A percentile compares a stretch with the other conserved stretches of the same genome.
phyloP scores from a whole-genome alignment of 164 flowering plant genomes.

The Liquidambar formosana region DNA sequence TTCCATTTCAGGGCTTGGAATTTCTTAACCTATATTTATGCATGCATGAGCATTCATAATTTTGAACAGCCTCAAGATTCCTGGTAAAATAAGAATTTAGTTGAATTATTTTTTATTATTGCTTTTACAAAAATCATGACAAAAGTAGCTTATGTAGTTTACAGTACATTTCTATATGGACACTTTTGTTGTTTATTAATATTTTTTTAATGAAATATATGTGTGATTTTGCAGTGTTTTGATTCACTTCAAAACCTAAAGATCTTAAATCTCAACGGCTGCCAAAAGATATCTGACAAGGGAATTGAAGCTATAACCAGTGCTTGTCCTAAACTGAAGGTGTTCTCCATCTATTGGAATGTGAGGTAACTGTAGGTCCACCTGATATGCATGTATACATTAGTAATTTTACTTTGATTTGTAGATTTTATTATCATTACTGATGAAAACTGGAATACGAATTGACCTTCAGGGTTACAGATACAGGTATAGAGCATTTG shows the following conservation, averaged over 20 bases:
- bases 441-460: constrained; percentile 11
- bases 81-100: no score
- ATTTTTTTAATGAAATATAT: neutral
- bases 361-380: constrained; percentile 54
- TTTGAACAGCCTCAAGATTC: neutral
- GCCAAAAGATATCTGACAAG: constrained; percentile 86
- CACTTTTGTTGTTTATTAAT: neutral
- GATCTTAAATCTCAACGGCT: constrained; percentile 76
- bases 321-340: constrained; percentile 60
- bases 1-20: no score
- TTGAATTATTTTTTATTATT: neutral
- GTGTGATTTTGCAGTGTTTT: constrained; percentile 16
- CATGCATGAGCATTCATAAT: neutral
- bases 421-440: neutral
- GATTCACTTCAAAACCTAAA: constrained; percentile 59
- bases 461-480: constrained; percentile 65
- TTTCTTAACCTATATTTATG: neutral
- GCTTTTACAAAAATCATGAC: neutral
- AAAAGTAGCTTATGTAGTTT: neutral
- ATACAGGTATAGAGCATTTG: constrained; percentile 53
- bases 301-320: constrained; percentile 72
- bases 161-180: neutral
- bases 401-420: neutral
- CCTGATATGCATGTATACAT: neutral
- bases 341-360: constrained; percentile 90